These are phyloP conservation scores for Ceratocystis diversiconidia DNA, from an alignment of 2,329 filamentous ascomycete species.

Conservation along the genomic window DNA sequence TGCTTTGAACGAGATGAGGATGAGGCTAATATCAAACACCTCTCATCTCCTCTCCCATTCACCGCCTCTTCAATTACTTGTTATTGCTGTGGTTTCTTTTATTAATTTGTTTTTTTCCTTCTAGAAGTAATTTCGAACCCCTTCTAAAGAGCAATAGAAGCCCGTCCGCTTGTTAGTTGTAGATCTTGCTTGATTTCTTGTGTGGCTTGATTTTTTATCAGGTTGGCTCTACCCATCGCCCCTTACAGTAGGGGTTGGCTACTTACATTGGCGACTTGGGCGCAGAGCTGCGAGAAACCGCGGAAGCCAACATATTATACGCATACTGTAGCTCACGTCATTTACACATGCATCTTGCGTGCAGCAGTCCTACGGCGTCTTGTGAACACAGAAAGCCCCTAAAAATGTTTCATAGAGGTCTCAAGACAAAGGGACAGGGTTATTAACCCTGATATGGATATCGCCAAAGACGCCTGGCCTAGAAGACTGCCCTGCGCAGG, in stretches of 20 bases:
- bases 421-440: too few species aligned
- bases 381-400: too few species aligned
- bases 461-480: neutral
- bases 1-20: slow-evolving; percentile 7
- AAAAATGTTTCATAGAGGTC: too few species aligned
- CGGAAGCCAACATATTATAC: too few species aligned
- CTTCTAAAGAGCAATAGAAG: neutral
- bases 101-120: neutral
- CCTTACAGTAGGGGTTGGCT: neutral
- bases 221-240: neutral
- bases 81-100: neutral
- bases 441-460: too few species aligned
- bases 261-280: neutral
- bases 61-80: neutral
- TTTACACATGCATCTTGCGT: too few species aligned
- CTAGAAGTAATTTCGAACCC: slow-evolving; percentile 3
- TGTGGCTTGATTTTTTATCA: neutral
- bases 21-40: slow-evolving; percentile 1
- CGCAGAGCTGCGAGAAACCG: too few species aligned
- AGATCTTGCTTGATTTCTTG: neutral
- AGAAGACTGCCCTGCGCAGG: neutral
- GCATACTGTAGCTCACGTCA: too few species aligned
- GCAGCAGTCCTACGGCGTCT: too few species aligned
- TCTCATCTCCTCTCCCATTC: slow-evolving; percentile 2
- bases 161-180: neutral